These are phyloP conservation scores for Mucor ambiguus DNA, from an alignment of 371 early-diverging fungal genomes.

Conservation along the genomic window DNA sequence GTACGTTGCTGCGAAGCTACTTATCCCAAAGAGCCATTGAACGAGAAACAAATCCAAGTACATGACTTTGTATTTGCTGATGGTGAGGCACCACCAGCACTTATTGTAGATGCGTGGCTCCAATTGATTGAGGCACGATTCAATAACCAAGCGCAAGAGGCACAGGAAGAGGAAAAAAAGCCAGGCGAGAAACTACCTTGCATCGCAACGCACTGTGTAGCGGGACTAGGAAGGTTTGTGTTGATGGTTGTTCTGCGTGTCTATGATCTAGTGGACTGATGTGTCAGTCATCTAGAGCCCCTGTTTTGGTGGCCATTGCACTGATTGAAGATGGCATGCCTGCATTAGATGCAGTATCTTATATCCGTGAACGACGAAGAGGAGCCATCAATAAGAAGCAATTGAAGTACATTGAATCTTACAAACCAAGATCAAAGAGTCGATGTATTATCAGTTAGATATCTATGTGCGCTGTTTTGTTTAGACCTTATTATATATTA, in stretches of 20 bases:
- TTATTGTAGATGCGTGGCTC: constrained; percentile 79
- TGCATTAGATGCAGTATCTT: constrained; percentile 79
- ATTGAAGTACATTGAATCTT: constrained; percentile 73
- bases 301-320: constrained; percentile 82
- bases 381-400: constrained; percentile 90
- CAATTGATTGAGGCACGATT: constrained; percentile 67
- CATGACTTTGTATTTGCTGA: constrained; percentile 89
- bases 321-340: constrained; percentile 86
- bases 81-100: constrained; percentile 81
- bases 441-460: constrained; percentile 42
- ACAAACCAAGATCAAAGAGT: constrained; percentile 63
- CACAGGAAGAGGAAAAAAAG: constrained; percentile 21
- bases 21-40: constrained; percentile 70
- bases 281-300: constrained; percentile 53
- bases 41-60: constrained; percentile 70
- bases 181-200: constrained; percentile 28
- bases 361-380: constrained; percentile 81
- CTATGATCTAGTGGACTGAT: not conserved
- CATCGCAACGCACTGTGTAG: constrained; percentile 89
- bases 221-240: constrained; percentile 78
- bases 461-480: not conserved
- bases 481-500: constrained; percentile 1
- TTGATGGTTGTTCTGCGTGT: not conserved
- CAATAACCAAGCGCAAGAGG: constrained; percentile 22
- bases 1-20: constrained; percentile 94